Evolutionary conservation across 2,329 filamentous ascomycete genomes (phyloP).

Genomic region (Cladobotryum protrusum): DNA sequence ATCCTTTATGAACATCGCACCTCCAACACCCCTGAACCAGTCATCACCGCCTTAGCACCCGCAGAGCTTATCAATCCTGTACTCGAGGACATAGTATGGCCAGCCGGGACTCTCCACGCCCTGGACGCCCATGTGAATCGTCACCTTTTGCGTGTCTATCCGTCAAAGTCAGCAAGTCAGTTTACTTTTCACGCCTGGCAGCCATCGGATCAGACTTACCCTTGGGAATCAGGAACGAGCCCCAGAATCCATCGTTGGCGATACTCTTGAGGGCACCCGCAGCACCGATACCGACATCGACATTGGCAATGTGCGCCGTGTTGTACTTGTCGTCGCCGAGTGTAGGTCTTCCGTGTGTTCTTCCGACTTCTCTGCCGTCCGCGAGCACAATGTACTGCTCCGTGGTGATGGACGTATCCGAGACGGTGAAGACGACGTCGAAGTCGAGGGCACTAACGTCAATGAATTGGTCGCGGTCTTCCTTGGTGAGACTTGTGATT

Average conservation of each 20-base stretch:
- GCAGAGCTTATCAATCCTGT: too few species aligned
- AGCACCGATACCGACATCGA: slow-evolving; percentile 1
- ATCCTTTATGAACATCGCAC: too few species aligned
- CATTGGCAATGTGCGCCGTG: neutral
- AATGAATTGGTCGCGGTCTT: neutral
- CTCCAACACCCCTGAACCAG: too few species aligned
- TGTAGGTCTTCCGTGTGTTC: slow-evolving; percentile 1
- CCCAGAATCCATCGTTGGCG: slow-evolving; percentile 5
- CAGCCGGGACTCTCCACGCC: too few species aligned
- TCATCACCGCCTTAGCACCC: too few species aligned
- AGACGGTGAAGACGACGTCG: slow-evolving; percentile 1
- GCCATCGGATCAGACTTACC: neutral
- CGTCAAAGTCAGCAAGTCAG: too few species aligned
- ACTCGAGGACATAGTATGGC: too few species aligned
- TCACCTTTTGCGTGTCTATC: too few species aligned
- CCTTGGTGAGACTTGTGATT: neutral
- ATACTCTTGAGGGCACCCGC: slow-evolving; percentile 2
- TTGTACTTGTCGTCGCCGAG: slow-evolving; percentile 2
- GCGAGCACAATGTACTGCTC: slow-evolving; percentile 2
- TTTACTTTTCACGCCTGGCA: neutral
- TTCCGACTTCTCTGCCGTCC: neutral
- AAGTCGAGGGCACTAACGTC: neutral
- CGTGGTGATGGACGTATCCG: neutral
- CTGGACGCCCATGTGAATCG: too few species aligned
- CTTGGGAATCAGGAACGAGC: slow-evolving; percentile 2